Evolutionary conservation across 768 basidiomycete species (phyloP).

Genomic region (Melanogaster broomeanus): DNA sequence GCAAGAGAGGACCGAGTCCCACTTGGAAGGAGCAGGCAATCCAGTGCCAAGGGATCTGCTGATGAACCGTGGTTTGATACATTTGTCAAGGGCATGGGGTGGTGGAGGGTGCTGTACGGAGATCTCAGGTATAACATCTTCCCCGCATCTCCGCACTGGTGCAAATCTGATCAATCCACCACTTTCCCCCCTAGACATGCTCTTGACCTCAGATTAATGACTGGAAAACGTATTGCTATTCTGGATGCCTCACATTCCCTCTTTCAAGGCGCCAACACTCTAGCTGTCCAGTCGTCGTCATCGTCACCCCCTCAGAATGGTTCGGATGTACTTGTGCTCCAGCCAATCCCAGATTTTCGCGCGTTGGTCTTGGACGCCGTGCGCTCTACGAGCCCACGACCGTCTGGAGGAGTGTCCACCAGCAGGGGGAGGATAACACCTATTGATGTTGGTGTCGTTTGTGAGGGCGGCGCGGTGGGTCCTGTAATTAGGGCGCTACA

Average conservation of each 20-base stretch:
- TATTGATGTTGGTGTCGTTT: slow-evolving; percentile 65
- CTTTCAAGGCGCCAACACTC: slow-evolving; percentile 33
- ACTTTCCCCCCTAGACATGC: slow-evolving; percentile 53
- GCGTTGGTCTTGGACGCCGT: slow-evolving; percentile 52
- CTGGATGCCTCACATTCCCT: slow-evolving; percentile 74
- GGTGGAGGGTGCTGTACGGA: slow-evolving; percentile 77
- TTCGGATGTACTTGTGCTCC: slow-evolving; percentile 39
- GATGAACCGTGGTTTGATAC: slow-evolving; percentile 50
- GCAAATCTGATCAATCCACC: neutral
- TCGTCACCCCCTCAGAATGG: neutral
- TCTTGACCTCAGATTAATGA: slow-evolving; percentile 78
- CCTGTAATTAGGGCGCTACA: slow-evolving; percentile 46
- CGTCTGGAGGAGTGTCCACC: slow-evolving; percentile 11
- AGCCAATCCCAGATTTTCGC: slow-evolving; percentile 62
- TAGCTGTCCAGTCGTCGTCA: too few species aligned
- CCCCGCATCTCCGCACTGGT: neutral
- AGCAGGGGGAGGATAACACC: slow-evolving; percentile 48
- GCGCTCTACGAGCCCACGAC: slow-evolving; percentile 28
- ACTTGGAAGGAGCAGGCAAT: slow-evolving; percentile 17
- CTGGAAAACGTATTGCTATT: slow-evolving; percentile 61
- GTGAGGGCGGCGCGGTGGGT: slow-evolving; percentile 49
- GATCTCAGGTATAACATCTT: slow-evolving; percentile 54
- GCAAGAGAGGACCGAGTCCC: slow-evolving; percentile 24
- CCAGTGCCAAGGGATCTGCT: neutral
- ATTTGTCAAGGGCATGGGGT: slow-evolving; percentile 79